phyloP scores from a whole-genome alignment of 805 yeast species.

The Blastobotrys mokoenaii region DNA sequence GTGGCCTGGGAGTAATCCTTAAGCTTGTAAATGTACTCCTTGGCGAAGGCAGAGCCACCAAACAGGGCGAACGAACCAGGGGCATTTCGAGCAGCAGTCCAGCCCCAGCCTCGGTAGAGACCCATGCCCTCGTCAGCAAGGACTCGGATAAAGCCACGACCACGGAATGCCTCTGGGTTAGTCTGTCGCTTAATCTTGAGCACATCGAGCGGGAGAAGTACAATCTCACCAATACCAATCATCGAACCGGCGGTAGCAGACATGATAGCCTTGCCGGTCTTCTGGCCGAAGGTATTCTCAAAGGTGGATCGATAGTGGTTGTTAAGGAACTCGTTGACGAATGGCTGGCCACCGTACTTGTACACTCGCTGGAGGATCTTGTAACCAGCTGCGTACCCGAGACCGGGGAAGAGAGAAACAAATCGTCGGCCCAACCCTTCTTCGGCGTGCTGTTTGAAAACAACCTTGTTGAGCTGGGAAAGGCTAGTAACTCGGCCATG shows the following conservation, averaged over 20 bases:
- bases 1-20: conserved; percentile 85
- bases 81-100: conserved; percentile 99
- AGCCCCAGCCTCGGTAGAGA: conserved; percentile 97
- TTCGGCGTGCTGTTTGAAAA: conserved; percentile 73
- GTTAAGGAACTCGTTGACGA: conserved; percentile 86
- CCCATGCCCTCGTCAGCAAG: conserved; percentile 87
- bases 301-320: conserved; percentile 61
- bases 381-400: conserved; percentile 97
- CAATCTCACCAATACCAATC: conserved; percentile 97
- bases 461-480: conserved; percentile 70
- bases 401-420: conserved; percentile 88
- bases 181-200: conserved; percentile 98
- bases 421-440: conserved; percentile 64
- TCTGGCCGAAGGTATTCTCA: conserved; percentile 76
- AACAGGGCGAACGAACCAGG: conserved; percentile 97
- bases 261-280: conserved; percentile 94
- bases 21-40: conserved; percentile 85
- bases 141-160: conserved; percentile 89
- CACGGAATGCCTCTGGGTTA: conserved; percentile 98
- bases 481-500: conserved; percentile 61
- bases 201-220: conserved; percentile 89
- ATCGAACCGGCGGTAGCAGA: conserved; percentile 97
- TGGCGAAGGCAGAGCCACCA: conserved; percentile 98
- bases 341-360: conserved; percentile 99
- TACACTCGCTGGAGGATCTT: conserved; percentile 94